A percentile compares a stretch with the other conserved stretches of the same genome.
phyloP scores from a whole-genome alignment of 1,284 basidiomycete genomes.

The Fomes fomentarius region DNA sequence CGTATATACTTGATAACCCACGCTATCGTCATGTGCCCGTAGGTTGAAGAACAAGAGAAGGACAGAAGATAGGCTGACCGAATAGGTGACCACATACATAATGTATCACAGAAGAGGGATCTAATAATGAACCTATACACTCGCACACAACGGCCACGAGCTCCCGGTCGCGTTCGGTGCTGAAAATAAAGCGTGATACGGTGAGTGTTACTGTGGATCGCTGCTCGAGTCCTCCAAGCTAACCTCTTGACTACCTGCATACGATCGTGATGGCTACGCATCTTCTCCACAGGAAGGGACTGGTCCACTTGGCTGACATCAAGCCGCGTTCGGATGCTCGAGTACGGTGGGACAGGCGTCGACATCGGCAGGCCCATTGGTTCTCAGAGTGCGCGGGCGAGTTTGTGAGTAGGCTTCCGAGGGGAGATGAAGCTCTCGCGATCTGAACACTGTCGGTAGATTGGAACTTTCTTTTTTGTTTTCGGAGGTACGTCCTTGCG shows the following conservation, averaged over 20 bases:
- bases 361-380: constrained; percentile 51
- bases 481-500: constrained; percentile 57
- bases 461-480: constrained; percentile 47
- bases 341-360: constrained; percentile 51
- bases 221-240: too few species aligned
- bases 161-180: too few species aligned
- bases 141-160: not conserved
- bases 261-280: not conserved
- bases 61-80: not conserved
- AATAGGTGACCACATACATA: too few species aligned
- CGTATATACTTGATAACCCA: not conserved
- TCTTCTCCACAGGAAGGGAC: not conserved
- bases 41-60: not conserved
- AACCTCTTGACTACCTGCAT: too few species aligned
- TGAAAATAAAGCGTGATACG: too few species aligned
- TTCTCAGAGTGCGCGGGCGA: constrained; percentile 60
- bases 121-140: not conserved
- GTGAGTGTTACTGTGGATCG: too few species aligned
- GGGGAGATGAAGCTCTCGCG: too few species aligned
- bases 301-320: constrained; percentile 18
- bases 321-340: constrained; percentile 39
- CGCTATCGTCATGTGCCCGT: not conserved
- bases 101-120: not conserved
- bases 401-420: constrained; percentile 48
- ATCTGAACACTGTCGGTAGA: too few species aligned